phyloP scores from a whole-genome alignment of 768 basidiomycete genomes.

The Hericium coralloides region DNA sequence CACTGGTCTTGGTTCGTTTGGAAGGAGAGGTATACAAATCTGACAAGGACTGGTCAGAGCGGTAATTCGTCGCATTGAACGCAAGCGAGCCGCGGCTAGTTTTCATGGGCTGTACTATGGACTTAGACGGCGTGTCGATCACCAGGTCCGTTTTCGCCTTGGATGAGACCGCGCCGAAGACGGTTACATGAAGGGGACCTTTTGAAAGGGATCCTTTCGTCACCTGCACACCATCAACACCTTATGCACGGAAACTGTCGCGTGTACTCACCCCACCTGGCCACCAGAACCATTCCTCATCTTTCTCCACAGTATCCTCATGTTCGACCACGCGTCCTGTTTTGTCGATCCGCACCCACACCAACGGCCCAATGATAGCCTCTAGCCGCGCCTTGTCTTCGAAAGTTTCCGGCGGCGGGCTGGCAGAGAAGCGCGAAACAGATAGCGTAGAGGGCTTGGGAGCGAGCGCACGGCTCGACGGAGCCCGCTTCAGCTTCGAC shows the following conservation, averaged over 20 bases:
- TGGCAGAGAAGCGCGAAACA: neutral
- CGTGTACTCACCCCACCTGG: conserved; percentile 46
- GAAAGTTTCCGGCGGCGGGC: neutral
- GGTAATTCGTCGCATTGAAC: conserved; percentile 33
- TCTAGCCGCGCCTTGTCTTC: conserved; percentile 13
- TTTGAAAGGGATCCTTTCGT: conserved; percentile 15
- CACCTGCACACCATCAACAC: neutral
- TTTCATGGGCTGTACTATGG: conserved; percentile 34
- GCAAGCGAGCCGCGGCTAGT: conserved; percentile 25
- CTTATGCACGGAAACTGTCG: neutral
- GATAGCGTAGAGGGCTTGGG: neutral
- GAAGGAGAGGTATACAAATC: neutral
- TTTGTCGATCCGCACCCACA: conserved; percentile 47
- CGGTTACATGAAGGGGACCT: conserved; percentile 21
- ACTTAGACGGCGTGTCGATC: conserved; percentile 24
- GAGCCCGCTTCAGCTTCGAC: neutral
- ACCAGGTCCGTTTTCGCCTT: conserved; percentile 15
- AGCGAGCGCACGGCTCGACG: neutral
- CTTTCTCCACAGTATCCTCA: conserved; percentile 11
- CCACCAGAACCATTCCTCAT: conserved; percentile 48
- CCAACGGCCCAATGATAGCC: conserved; percentile 27
- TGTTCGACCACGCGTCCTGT: conserved; percentile 20
- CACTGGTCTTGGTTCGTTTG: conserved; percentile 8
- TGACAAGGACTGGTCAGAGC: neutral
- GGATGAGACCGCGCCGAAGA: conserved; percentile 21